phyloP scores from a whole-genome alignment of 2,329 filamentous ascomycete species.

The Sporothrix humicola region DNA sequence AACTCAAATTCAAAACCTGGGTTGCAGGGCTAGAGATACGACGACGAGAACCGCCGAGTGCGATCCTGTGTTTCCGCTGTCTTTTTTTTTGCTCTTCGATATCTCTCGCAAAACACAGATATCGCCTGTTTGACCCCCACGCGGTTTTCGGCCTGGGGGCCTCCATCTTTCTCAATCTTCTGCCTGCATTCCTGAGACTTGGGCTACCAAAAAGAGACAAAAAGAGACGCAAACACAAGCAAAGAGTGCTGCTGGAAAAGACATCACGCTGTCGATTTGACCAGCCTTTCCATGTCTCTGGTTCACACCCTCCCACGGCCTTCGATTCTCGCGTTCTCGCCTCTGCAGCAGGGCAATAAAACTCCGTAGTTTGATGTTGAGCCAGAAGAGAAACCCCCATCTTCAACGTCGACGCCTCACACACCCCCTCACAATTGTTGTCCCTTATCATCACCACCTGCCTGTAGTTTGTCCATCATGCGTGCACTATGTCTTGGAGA shows the following conservation, averaged over 20 bases:
- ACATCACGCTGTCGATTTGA: not conserved
- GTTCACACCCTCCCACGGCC: constrained; percentile 22
- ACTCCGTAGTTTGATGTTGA: constrained; percentile 2
- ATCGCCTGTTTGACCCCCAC: constrained; percentile 23
- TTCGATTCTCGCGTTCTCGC: not conserved
- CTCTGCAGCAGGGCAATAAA: not conserved
- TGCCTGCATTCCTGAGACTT: not conserved
- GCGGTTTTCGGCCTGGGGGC: constrained; percentile 23
- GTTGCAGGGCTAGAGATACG: constrained; percentile 14
- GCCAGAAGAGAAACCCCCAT: not conserved
- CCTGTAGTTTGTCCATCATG: not conserved
- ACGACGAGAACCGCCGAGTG: constrained; percentile 8
- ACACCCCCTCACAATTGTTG: not conserved
- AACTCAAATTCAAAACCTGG: not conserved
- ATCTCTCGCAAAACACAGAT: not conserved
- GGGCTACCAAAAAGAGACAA: constrained; percentile 10
- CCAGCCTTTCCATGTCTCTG: constrained; percentile 25
- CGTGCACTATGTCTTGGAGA: constrained; percentile 4
- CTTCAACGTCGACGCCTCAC: constrained; percentile 9
- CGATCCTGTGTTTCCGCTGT: not conserved
- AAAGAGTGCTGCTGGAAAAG: not conserved
- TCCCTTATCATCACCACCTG: constrained; percentile 3
- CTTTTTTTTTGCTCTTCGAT: not conserved
- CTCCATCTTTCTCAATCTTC: not conserved
- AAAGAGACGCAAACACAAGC: not conserved